Evolutionary conservation across 148 eudicot species (phyloP), one percentile per base, ranked within the genome.

Genomic region (Arctostaphylos glauca): DNA sequence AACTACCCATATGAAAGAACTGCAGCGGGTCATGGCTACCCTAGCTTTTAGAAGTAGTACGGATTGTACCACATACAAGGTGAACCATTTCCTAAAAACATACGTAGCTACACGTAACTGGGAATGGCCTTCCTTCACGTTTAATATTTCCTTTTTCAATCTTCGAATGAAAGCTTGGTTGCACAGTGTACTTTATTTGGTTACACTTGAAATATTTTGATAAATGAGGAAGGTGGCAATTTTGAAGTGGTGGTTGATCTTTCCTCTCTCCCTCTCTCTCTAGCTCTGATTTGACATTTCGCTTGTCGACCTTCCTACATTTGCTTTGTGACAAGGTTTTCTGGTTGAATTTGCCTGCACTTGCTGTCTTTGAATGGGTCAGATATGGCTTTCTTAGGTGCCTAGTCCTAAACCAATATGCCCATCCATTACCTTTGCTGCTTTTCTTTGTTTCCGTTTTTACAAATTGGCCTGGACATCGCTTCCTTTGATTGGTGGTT

Each of bases 31-130:
- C 80, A 38, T 97, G 84, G 98, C 97, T 31, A 90, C 98, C 70
- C 89, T 97, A 86, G 99, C 99, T 90, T 94, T 97, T 84, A 93
- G 84, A 87, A 93, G 97, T 88, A 92, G 77, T 83, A 94, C 99
- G 70, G 96, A 91, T 80, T 97, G 99, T 88, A 81, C 88, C 23
- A 89, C 90, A 62, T 97, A 97, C 90, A 96, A 96, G 98, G 99
- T 94, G 55, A 89, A 84, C 81, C 62, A 6, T 44, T 50, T 75
- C 5, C 54, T 82, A 71, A 58, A 58, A 15, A 38, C 53, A 2
- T 14, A 14, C 18, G 60, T 14, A 66, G 71, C 7, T 76, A 38
- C n/a, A 13, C 50, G 64, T 50, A 68, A 78, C 64, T 41, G 16
- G 6, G 43, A 19, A 46, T 80, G 64, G 50, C 49, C 21, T 62